A percentile compares a stretch with the other conserved stretches of the same genome.
phyloP scores from a whole-genome alignment of 176 grass and related monocot genomes.

The Microstegium vimineum region DNA sequence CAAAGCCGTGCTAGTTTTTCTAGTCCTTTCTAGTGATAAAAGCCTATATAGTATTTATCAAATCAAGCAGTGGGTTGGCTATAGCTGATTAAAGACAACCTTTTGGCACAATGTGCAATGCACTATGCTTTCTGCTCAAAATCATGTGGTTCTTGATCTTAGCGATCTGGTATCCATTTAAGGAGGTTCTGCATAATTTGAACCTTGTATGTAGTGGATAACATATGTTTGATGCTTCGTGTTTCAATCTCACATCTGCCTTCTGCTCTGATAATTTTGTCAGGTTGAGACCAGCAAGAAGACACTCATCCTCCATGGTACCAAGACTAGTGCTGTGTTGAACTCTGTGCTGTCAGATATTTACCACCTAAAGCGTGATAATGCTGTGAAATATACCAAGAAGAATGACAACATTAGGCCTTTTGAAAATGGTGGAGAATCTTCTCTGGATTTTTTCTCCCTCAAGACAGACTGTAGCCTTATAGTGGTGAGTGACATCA shows the following conservation, averaged over 20 bases:
- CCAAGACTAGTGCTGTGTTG: constrained; percentile 70
- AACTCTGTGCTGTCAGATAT: constrained; percentile 72
- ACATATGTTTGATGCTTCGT: background rate
- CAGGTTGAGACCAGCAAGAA: constrained; percentile 94
- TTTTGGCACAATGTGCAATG: background rate
- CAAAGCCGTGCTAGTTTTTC: too few species aligned
- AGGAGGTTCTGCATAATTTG: background rate
- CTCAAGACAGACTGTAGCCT: constrained; percentile 95
- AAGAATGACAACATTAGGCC: constrained; percentile 88
- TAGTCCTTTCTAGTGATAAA: background rate
- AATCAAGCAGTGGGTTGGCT: background rate
- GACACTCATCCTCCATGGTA: constrained; percentile 84
- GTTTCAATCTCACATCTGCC: background rate
- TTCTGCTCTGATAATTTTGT: background rate
- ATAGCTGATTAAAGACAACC: background rate
- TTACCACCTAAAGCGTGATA: constrained; percentile 80
- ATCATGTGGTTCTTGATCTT: background rate
- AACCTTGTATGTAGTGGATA: background rate
- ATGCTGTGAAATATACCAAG: constrained; percentile 79
- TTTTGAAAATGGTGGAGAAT: constrained; percentile 86
- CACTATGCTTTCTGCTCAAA: background rate
- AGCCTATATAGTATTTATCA: background rate
- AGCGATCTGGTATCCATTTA: background rate
- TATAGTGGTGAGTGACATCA: constrained; percentile 53
- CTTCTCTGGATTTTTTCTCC: constrained; percentile 91